phyloP scores from a whole-genome alignment of 75 land plant species.

The Cryptomeria japonica region DNA sequence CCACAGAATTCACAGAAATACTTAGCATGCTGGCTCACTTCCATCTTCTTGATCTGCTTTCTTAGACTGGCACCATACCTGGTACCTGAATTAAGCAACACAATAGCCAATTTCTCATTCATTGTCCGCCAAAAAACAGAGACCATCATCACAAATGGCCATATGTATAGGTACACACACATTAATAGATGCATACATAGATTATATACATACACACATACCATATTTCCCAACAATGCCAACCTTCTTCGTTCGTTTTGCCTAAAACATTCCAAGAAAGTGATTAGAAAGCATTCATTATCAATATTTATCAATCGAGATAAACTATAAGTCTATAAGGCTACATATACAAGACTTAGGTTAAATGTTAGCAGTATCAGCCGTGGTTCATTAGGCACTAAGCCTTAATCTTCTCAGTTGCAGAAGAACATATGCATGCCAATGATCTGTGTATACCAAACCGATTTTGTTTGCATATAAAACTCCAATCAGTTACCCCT shows the following conservation, averaged over 20 bases:
- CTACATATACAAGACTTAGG: neutral
- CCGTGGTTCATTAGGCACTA: neutral
- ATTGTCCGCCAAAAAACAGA: neutral
- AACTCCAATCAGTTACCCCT: neutral
- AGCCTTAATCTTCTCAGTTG: neutral
- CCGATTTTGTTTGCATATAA: neutral
- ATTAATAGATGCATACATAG: neutral
- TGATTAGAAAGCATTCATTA: neutral
- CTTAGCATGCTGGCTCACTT: conserved; percentile 80
- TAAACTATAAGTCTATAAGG: neutral
- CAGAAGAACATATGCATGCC: neutral
- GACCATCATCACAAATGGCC: neutral
- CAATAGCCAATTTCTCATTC: neutral
- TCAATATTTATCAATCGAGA: neutral
- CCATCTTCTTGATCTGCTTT: conserved; percentile 89
- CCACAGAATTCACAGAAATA: conserved; percentile 88
- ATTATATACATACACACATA: neutral
- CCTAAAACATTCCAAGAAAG: conserved; percentile 21
- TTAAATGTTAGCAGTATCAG: neutral
- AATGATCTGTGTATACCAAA: neutral
- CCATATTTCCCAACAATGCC: conserved; percentile 84
- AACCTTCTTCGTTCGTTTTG: conserved; percentile 55
- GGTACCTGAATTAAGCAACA: conserved; percentile 48
- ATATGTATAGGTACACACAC: no score
- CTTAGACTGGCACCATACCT: conserved; percentile 92